Base-by-base conservation (phyloP, 2,329 filamentous ascomycete genomes). In the Aspergillus sergii region DNA sequence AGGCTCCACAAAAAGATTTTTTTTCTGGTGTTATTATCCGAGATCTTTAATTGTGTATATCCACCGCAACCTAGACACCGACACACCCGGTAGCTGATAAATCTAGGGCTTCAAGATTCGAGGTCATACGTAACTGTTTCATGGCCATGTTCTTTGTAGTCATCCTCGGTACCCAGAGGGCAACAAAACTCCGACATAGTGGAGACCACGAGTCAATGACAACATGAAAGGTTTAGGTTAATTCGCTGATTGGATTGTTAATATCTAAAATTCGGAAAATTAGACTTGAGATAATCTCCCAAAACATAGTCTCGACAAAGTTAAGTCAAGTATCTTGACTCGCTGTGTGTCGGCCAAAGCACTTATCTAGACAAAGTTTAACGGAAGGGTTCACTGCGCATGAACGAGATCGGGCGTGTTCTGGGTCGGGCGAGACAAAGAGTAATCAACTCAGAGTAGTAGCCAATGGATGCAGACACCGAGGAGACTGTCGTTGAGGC, bases 321-420 rank as follows among this genome's bases (percentile, higher is more conserved):
- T 55, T 19, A 10, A 26, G 51, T 39, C 32, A 12, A n/a, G 28
- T 43, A 21, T 51, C 46, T 59, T 59, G 26, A 43, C 34, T 59
- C 12, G 46, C 7, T 51, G 30, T 34, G 50, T 34, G 30, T 53
- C 19, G 28, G 50, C 16, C 32, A 26, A 16, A 39, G n/a, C 32
- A n/a, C 3, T n/a, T n/a, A 7, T 9, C 21, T 54, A 4, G 50
- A 36, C 10, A 12, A 54, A 54, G 30, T 54, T 23, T 41, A 55
- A 26, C 6, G 21, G 32, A 10, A 54, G n/a, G 51, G 51, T 54
- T 54, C 51, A 19, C n/a, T 16, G 11, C 12, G 50, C 14, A 12
- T n/a, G 36, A 55, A 45, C 54, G n/a, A 57, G 59, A 58, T 61
- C 61, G 51, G 41, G 30, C 43, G 36, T 41, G 57, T 54, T 16